Base-by-base conservation (phyloP, 2,329 filamentous ascomycete genomes). In the Fusarium sp. region DNA sequence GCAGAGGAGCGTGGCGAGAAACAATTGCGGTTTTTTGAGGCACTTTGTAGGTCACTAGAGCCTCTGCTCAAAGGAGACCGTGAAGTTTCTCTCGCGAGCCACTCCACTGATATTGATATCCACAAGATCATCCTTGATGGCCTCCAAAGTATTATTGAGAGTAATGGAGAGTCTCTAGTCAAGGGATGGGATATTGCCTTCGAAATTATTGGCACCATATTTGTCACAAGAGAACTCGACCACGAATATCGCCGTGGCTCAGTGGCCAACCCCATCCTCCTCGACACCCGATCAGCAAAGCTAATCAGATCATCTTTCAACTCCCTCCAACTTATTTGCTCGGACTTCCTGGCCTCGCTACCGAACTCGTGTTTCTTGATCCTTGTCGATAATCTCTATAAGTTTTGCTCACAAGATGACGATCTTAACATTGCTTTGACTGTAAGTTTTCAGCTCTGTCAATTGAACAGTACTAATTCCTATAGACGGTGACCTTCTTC, bases 351-450 rank as follows among this genome's bases (percentile, higher is more conserved):
- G 34, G 85, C 89, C 15, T 89, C 92, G 8, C 85, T 90, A 58
- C 92, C 88, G 45, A 89, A 88, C 77, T 87, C 83, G 50, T 97
- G 87, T 81, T 92, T 91, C 78, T 85, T 90, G 62, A 88, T 90
- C 61, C 86, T 99, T 16, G 89, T 98, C 65, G 92, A 97, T 80
- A 93, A 94, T 12, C 86, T 99, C 23, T 93, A 93, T 74, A 91
- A 91, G 69, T 99, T 98, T 79, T 94, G 93, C 72, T 91, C 90
- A 1, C 96, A 99, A 78, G 86, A 91, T 68, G 92, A 97, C 70
- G 96, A 99, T 75, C 85, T 99, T 37, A 99, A 99, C 72, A 97
- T 98, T 74, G 95, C 95, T 0, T 83, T 99, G 28, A 98, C 96
- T 34, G 91, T 92, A 83, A 79, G 87, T 77, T 8, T 8, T 6